Conservation (phyloP, 176 grass and related monocot species). For the Pontederia crassipes region DNA sequence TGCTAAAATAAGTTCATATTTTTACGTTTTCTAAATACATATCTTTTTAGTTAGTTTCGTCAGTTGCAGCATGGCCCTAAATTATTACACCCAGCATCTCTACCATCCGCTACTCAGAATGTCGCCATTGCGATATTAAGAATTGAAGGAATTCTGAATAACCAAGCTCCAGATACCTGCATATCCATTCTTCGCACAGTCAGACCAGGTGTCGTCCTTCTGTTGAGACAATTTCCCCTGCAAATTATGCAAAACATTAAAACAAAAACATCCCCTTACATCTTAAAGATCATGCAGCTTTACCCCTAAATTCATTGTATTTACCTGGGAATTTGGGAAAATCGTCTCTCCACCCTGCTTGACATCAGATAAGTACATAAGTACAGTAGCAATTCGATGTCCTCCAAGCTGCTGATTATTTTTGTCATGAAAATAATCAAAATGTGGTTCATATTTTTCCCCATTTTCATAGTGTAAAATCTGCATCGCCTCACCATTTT, state of each 20-base stretch:
- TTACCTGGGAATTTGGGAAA: constrained; percentile 59
- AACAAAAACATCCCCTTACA: background rate
- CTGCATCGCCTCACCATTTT: constrained; percentile 63
- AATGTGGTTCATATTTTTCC: constrained; percentile 76
- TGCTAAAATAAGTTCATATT: background rate
- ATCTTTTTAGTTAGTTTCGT: background rate
- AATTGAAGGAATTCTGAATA: background rate
- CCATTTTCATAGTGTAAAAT: constrained; percentile 50
- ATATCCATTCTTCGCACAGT: constrained; percentile 45
- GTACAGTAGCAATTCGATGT: constrained; percentile 66
- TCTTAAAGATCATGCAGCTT: background rate
- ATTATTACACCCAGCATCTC: too few relatives aligned
- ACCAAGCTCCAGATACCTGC: constrained; percentile 39
- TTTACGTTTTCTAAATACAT: background rate
- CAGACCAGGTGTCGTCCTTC: constrained; percentile 64
- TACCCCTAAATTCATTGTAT: background rate
- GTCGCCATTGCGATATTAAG: too few relatives aligned
- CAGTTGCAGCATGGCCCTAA: too few relatives aligned
- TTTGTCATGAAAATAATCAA: constrained; percentile 65
- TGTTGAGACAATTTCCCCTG: constrained; percentile 39
- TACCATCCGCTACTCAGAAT: too few relatives aligned
- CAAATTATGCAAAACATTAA: constrained; percentile 19
- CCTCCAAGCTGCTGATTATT: constrained; percentile 44
- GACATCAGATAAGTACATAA: constrained; percentile 79
- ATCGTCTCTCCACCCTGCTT: constrained; percentile 68